phyloP scores from a whole-genome alignment of 2,329 filamentous ascomycete species.

The Exophiala oligosperma region DNA sequence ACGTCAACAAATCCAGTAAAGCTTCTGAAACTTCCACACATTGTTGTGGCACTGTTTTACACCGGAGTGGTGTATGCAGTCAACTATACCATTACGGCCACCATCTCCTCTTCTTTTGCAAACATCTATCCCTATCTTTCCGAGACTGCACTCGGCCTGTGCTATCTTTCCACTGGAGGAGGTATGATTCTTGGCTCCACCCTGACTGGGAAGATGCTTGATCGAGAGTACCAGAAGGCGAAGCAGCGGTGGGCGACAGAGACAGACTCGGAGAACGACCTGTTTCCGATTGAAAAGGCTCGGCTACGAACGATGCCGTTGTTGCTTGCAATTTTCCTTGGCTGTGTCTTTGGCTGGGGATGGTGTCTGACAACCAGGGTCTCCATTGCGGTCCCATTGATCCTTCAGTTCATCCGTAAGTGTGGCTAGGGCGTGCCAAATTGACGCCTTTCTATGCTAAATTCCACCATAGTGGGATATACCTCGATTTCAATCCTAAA shows the following conservation, averaged over 20 bases:
- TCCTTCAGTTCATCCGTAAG: conserved; percentile 4
- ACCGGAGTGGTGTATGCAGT: conserved; percentile 53
- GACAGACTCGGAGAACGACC: neutral
- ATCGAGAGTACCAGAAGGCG: conserved; percentile 51
- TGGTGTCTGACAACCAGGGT: neutral
- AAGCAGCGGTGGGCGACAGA: conserved; percentile 27
- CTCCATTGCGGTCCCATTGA: neutral
- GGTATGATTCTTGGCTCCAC: conserved; percentile 56
- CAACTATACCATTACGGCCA: conserved; percentile 57
- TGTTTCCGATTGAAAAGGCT: conserved; percentile 52
- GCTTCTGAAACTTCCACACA: conserved; percentile 48
- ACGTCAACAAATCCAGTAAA: conserved; percentile 44
- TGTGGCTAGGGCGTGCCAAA: neutral
- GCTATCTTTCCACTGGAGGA: conserved; percentile 57
- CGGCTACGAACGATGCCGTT: conserved; percentile 51
- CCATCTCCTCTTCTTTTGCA: conserved; percentile 52
- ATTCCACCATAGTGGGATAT: neutral
- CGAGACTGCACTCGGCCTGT: conserved; percentile 49
- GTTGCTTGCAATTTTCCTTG: conserved; percentile 32
- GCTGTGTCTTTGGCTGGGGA: neutral
- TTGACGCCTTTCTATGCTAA: neutral
- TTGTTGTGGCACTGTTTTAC: conserved; percentile 48
- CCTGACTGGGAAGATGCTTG: conserved; percentile 53
- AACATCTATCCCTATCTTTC: conserved; percentile 41
- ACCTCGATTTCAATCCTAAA: conserved; percentile 5